Base-by-base conservation (phyloP, 108 stramenopile species). In the Discostella pseudostelligera region DNA sequence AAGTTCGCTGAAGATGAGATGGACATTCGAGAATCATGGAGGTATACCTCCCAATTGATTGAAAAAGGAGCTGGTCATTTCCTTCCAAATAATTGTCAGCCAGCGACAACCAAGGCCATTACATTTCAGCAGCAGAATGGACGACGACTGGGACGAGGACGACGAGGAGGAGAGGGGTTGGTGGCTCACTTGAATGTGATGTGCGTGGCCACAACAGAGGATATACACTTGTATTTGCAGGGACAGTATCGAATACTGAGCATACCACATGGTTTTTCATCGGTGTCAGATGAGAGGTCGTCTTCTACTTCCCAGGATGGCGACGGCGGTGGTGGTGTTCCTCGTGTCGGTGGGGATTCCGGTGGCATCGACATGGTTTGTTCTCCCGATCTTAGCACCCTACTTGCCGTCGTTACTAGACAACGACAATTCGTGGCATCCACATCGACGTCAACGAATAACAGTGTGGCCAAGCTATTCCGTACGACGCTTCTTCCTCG, bases 231-330 rank as follows among this genome's bases (percentile, higher is more conserved):
- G 54, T 94, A 81, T 69, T 59, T 90, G 40, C 86, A 89, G 67
- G 89, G 93, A 22, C 73, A 84, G 36, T 90, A 90, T 78, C 84
- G 69, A n/a, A 76, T 84, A 16, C 17, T 64, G 20, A 62, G 57
- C 26, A 48, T 66, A 20, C 47, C 72, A 10, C 75, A 67, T 21
- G 56, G 46, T 4, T 62, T 56, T 10, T 43, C 43, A 12, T 44
- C 56, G 22, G 48, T 42, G 14, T 51, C 16, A 55, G 42, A 35
- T 17, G 16, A 12, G 24, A 13, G 26, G 45, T 42, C 26, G 19
- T 24, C 16, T 11, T 55, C 42, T 17, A 55, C 50, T 29, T 26
- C 4, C 47, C 47, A 6, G 8, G 7, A 22, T 13, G 24, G 13
- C 7, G 50, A 12, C 14, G 26, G 10, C 10, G 50, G 24, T 24